Conservation (phyloP, 805 yeast genomes). For the Hanseniaspora occidentalis region DNA sequence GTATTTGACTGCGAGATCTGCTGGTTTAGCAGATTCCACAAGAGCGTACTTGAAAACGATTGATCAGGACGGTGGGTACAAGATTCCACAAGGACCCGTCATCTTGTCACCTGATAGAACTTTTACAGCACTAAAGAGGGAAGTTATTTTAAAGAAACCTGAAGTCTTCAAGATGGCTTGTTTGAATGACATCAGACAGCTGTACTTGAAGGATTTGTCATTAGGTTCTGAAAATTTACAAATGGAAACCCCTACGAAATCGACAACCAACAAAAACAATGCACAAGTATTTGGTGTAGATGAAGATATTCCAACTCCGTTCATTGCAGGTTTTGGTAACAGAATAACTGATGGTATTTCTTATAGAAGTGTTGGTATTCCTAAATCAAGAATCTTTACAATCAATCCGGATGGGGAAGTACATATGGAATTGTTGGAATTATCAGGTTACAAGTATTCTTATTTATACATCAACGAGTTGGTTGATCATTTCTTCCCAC, state of each 20-base stretch:
- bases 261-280: neutral
- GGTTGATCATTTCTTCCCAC: constrained; percentile 96
- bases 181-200: constrained; percentile 65
- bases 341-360: constrained; percentile 93
- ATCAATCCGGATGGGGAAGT: constrained; percentile 96
- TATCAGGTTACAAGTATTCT: constrained; percentile 84
- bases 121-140: constrained; percentile 86
- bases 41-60: constrained; percentile 71
- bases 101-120: constrained; percentile 92
- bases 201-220: constrained; percentile 34
- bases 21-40: constrained; percentile 90
- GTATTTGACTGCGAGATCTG: constrained; percentile 89
- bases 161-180: constrained; percentile 99
- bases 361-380: constrained; percentile 86
- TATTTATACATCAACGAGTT: constrained; percentile 84
- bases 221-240: neutral
- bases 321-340: constrained; percentile 96
- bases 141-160: constrained; percentile 87
- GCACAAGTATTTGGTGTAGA: neutral
- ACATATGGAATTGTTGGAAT: constrained; percentile 87
- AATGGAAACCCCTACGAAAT: constrained; percentile 3
- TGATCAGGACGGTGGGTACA: constrained; percentile 52
- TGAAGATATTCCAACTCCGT: constrained; percentile 56
- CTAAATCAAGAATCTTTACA: constrained; percentile 87
- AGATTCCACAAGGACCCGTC: constrained; percentile 83